Evolutionary conservation across 768 basidiomycete species (phyloP).

Genomic region (Lanmaoa rubissima): DNA sequence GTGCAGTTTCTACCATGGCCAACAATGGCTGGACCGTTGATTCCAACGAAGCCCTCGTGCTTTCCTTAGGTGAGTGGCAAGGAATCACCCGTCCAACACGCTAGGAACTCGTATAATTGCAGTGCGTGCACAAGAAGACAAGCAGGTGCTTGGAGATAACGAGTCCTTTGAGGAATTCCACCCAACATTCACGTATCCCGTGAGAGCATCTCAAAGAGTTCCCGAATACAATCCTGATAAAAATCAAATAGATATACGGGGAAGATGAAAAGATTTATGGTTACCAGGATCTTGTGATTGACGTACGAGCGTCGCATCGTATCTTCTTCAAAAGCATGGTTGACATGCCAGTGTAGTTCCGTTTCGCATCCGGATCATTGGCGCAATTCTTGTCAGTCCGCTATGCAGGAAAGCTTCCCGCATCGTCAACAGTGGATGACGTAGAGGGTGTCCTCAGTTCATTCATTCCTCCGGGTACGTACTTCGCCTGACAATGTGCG

Average conservation of each 20-base stretch:
- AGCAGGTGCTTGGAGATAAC: slow-evolving; percentile 49
- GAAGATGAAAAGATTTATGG: slow-evolving; percentile 97
- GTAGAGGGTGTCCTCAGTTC: slow-evolving; percentile 73
- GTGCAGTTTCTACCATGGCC: slow-evolving; percentile 18
- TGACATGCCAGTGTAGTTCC: slow-evolving; percentile 48
- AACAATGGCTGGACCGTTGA: slow-evolving; percentile 68
- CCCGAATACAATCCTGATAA: slow-evolving; percentile 5
- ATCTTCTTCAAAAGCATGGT: not conserved
- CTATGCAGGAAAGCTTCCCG: slow-evolving; percentile 64
- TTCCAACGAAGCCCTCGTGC: slow-evolving; percentile 71
- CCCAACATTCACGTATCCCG: slow-evolving; percentile 93
- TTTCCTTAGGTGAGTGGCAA: slow-evolving; percentile 62
- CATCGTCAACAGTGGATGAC: slow-evolving; percentile 77
- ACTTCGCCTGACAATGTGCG: not conserved
- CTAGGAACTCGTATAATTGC: slow-evolving; percentile 1
- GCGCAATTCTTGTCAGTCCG: slow-evolving; percentile 68
- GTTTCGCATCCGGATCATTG: slow-evolving; percentile 86
- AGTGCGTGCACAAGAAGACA: slow-evolving; percentile 76
- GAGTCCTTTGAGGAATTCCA: slow-evolving; percentile 70
- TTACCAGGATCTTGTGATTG: slow-evolving; percentile 78
- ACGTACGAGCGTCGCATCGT: slow-evolving; percentile 51
- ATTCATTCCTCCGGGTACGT: slow-evolving; percentile 71
- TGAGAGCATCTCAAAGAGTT: slow-evolving; percentile 36
- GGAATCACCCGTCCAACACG: not conserved
- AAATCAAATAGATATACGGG: slow-evolving; percentile 71